Evolutionary conservation across 805 yeast genomes (phyloP).

Genomic region (Wickerhamiella sergipiensis): DNA sequence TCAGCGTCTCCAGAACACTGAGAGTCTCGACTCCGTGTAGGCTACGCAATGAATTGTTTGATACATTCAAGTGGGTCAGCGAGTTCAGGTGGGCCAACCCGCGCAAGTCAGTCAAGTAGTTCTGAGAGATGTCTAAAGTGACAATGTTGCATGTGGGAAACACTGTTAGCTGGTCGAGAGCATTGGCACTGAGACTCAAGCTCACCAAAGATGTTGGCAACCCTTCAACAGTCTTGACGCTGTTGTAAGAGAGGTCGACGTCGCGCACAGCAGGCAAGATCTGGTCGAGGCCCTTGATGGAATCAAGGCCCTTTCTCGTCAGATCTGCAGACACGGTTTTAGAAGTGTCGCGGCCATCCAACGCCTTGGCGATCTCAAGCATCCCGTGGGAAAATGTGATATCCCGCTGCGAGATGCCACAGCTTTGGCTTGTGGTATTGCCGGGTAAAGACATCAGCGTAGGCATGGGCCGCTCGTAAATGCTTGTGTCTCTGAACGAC

Average conservation of each 20-base stretch:
- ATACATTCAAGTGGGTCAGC: constrained; percentile 13
- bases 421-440: background rate
- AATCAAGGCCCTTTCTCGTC: constrained; percentile 11
- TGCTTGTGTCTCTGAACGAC: background rate
- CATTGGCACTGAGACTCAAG: constrained; percentile 12
- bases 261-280: constrained; percentile 12
- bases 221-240: constrained; percentile 13
- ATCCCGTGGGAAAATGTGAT: constrained; percentile 6
- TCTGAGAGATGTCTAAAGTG: constrained; percentile 12
- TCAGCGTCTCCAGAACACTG: constrained; percentile 13
- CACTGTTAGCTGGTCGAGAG: constrained; percentile 8
- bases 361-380: constrained; percentile 3
- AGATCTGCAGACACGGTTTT: constrained; percentile 11
- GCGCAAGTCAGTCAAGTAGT: constrained; percentile 12
- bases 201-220: constrained; percentile 13
- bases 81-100: constrained; percentile 14
- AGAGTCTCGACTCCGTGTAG: constrained; percentile 13
- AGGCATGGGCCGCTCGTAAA: background rate
- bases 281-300: constrained; percentile 13
- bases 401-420: constrained; percentile 3
- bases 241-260: constrained; percentile 10
- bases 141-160: constrained; percentile 15
- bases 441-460: background rate
- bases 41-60: constrained; percentile 11
- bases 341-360: background rate